A percentile compares a stretch with the other conserved stretches of the same genome.
Conservation (phyloP, 2,329 filamentous ascomycete genomes). For the Chaetothyriales sp. region DNA sequence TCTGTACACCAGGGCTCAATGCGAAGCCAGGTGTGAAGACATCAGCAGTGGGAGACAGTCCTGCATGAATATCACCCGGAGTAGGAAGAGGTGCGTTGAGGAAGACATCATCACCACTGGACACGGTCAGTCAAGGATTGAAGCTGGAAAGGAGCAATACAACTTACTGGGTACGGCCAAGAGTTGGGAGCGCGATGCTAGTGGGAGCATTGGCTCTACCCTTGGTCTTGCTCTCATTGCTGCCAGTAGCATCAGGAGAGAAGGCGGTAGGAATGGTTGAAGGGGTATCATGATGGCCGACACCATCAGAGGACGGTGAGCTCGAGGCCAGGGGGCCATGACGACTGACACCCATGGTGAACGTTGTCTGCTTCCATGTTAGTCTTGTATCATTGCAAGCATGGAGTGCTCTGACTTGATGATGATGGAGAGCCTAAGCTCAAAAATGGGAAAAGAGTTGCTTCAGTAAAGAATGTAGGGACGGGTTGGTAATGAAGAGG, state of each 20-base stretch:
- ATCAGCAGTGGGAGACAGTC: slow-evolving; percentile 14
- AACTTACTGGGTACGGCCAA: neutral
- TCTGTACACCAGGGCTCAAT: neutral
- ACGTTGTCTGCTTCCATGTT: neutral
- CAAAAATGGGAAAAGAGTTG: neutral
- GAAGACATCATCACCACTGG: slow-evolving; percentile 18
- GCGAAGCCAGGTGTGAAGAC: slow-evolving; percentile 10
- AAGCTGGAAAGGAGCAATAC: slow-evolving; percentile 1
- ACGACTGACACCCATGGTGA: slow-evolving; percentile 6
- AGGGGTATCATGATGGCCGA: slow-evolving; percentile 39
- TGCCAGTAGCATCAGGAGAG: slow-evolving; percentile 43
- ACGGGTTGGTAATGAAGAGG: neutral
- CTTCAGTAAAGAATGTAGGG: slow-evolving; percentile 2
- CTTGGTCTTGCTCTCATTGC: slow-evolving; percentile 22
- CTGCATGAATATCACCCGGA: neutral
- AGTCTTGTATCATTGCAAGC: neutral
- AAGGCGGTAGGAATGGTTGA: slow-evolving; percentile 50
- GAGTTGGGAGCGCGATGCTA: neutral
- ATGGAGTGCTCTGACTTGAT: neutral
- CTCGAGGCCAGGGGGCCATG: slow-evolving; percentile 8
- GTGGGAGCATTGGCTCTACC: slow-evolving; percentile 8
- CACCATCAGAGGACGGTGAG: slow-evolving; percentile 8
- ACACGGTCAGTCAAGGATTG: slow-evolving; percentile 6
- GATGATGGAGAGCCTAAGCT: neutral
- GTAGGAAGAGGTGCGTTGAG: slow-evolving; percentile 25